Conservation (phyloP, 768 basidiomycete genomes). For the Gelatoporia subvermispora region DNA sequence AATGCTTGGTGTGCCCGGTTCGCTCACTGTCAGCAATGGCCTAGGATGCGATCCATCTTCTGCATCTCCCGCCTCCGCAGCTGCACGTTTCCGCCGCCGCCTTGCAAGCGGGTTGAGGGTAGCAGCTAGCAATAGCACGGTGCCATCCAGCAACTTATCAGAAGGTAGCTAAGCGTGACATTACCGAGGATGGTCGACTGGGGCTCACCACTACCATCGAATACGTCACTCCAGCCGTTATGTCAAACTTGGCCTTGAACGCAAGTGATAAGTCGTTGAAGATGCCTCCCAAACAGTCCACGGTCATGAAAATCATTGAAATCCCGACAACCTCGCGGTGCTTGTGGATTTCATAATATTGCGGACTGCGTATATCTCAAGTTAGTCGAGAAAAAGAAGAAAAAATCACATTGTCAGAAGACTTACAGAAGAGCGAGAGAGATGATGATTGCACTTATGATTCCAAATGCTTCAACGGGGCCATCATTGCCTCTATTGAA, state of each 20-base stretch:
- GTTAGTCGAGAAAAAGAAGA: background rate
- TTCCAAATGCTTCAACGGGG: conserved; percentile 53
- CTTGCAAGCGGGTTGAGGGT: conserved; percentile 61
- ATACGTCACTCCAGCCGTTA: conserved; percentile 59
- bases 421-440: conserved; percentile 42
- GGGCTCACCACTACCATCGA: conserved; percentile 48
- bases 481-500: conserved; percentile 30
- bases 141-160: conserved; percentile 51
- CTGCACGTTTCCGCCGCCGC: conserved; percentile 27
- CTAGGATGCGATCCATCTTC: background rate
- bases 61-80: conserved; percentile 1
- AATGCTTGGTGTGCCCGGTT: no score
- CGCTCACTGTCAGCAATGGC: background rate
- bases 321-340: conserved; percentile 62
- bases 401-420: background rate
- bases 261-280: conserved; percentile 68
- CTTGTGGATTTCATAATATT: conserved; percentile 74
- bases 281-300: conserved; percentile 67
- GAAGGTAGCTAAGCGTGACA: background rate
- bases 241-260: conserved; percentile 60
- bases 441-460: conserved; percentile 54
- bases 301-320: conserved; percentile 59
- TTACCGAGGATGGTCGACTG: conserved; percentile 1
- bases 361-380: conserved; percentile 38
- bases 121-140: conserved; percentile 55